Evolutionary conservation across 352 stramenopile species (phyloP).

Genomic region (Pythium aristosporum): DNA sequence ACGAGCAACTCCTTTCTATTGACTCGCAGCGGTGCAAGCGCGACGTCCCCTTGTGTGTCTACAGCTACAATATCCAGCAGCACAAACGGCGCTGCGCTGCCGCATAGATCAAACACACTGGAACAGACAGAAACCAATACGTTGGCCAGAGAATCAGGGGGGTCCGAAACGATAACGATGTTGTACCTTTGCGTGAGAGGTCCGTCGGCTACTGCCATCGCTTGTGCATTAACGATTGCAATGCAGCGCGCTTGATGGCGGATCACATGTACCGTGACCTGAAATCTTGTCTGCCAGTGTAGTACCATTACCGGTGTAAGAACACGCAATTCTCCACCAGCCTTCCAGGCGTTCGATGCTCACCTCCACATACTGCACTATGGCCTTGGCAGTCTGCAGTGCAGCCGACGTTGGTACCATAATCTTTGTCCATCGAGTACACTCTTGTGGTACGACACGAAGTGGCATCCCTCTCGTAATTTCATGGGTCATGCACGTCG

Average conservation of each 20-base stretch:
- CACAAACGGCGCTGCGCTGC: conserved; percentile 22
- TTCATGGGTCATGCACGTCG: conserved; percentile 31
- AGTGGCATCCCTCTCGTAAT: conserved; percentile 30
- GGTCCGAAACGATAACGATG: background rate
- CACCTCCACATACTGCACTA: conserved; percentile 43
- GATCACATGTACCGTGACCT: conserved; percentile 5
- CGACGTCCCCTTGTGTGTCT: conserved; percentile 35
- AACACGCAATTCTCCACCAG: background rate
- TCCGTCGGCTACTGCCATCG: background rate
- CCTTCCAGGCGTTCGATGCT: background rate
- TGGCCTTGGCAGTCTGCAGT: conserved; percentile 21
- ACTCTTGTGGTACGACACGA: conserved; percentile 31
- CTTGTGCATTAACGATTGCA: background rate
- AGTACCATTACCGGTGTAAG: background rate
- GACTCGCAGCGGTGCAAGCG: conserved; percentile 33
- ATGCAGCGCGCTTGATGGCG: conserved; percentile 2
- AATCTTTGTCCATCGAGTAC: conserved; percentile 40
- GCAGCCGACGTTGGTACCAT: conserved; percentile 25
- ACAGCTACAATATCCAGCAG: conserved; percentile 30
- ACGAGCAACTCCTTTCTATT: background rate
- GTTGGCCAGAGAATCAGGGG: background rate
- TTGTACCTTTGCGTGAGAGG: conserved; percentile 4
- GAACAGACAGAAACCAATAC: background rate
- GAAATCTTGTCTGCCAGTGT: conserved; percentile 10
- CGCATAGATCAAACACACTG: conserved; percentile 11